Conservation (phyloP, 345 rosid species). For the Populus deltoides region DNA sequence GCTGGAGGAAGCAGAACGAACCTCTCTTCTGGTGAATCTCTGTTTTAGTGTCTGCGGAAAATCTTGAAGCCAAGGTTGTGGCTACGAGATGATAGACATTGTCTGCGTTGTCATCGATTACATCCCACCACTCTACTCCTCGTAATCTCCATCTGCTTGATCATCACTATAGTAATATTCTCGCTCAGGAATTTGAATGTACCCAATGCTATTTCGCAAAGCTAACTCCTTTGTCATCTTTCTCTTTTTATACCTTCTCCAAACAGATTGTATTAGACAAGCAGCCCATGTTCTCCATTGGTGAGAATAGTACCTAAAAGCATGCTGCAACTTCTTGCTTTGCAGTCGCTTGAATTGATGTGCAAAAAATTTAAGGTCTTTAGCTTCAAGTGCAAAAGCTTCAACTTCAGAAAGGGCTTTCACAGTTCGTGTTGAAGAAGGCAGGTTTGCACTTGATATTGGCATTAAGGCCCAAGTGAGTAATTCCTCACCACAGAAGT, state of each 20-base stretch:
- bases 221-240: slow-evolving; percentile 65
- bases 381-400: slow-evolving; percentile 74
- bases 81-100: slow-evolving; percentile 47
- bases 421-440: slow-evolving; percentile 68
- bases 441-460: slow-evolving; percentile 45
- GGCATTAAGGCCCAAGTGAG: slow-evolving; percentile 82
- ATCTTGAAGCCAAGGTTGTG: slow-evolving; percentile 62
- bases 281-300: slow-evolving; percentile 93
- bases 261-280: slow-evolving; percentile 67
- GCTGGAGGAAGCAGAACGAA: background rate
- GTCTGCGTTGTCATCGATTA: slow-evolving; percentile 8
- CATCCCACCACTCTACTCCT: background rate
- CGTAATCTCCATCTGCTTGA: background rate
- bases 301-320: slow-evolving; percentile 90
- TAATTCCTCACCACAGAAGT: slow-evolving; percentile 87
- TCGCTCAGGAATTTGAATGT: slow-evolving; percentile 14
- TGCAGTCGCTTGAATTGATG: slow-evolving; percentile 80
- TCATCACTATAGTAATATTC: slow-evolving; percentile 13
- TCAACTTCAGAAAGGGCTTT: slow-evolving; percentile 61
- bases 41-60: slow-evolving; percentile 57
- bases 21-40: slow-evolving; percentile 7
- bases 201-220: slow-evolving; percentile 43
- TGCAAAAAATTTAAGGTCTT: slow-evolving; percentile 70
- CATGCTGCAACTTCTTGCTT: slow-evolving; percentile 86
- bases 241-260: slow-evolving; percentile 62